Base-by-base conservation (phyloP, 225 moss, liverwort and hornwort genomes). In the Sphagnum contortum region DNA sequence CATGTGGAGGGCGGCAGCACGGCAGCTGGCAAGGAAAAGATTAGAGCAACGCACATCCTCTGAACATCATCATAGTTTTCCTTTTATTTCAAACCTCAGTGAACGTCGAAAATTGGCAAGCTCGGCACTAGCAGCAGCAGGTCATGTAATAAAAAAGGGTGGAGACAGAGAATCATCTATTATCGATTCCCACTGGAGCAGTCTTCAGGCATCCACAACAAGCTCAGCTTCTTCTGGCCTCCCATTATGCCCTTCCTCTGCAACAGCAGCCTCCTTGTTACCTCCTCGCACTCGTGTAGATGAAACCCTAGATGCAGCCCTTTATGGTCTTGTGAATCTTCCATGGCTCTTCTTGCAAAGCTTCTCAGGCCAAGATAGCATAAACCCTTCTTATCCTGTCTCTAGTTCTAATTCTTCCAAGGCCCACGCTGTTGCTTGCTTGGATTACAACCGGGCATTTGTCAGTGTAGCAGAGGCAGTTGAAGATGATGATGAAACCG, bases 261-360 rank as follows among this genome's bases (percentile, higher is more conserved):
- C 29, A 4, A 71, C 70, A 3, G 55, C 52, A 52, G 52, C 52
- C 52, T 52, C 7, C 52, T 52, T 52, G 52, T 9, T 52, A 6
- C 52, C 57, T 9, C 6, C 67, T 56, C 70, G 59, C 51, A 71
- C 78, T 48, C 81, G 73, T 62, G 66, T 85, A 48, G 81, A 85
- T 74, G 75, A 85, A 66, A 85, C 94, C 10, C 81, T 95, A 4
- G 92, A 95, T 57, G 87, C 84, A 57, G 94, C 94, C 10, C 66
- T 95, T 60, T 79, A 68, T 72, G 88, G 81, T 51, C 88, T 86
- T 9, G 89, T 88, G 69, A 89, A 95, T 61, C 74, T 95, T 58
- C 88, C 94, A 61, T 89, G 92, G 92, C 79, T 95, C 8, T 79
- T 85, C 65, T 68, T 73, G 70, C 84, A 85, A 61, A 80, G 78